phyloP scores from a whole-genome alignment of 1,284 basidiomycete species.

The Pseudomicrostroma phylloplanum region DNA sequence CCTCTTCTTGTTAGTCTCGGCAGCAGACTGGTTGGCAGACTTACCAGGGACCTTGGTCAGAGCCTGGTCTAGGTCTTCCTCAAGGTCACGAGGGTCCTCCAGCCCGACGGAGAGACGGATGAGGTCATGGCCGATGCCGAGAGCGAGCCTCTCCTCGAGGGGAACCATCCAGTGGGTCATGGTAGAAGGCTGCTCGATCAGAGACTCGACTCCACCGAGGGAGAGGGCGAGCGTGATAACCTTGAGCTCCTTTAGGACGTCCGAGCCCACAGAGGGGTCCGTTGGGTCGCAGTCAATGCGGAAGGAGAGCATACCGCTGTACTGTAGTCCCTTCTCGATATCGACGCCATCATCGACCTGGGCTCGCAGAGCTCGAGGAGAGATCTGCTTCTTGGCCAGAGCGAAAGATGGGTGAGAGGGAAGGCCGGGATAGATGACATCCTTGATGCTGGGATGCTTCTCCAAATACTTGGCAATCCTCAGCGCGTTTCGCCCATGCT shows the following conservation, averaged over 20 bases:
- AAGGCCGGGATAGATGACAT: slow-evolving; percentile 77
- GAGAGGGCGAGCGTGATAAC: slow-evolving; percentile 83
- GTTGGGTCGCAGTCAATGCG: slow-evolving; percentile 36
- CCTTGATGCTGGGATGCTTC: slow-evolving; percentile 58
- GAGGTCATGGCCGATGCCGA: slow-evolving; percentile 67
- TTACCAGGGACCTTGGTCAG: slow-evolving; percentile 50
- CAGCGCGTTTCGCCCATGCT: slow-evolving; percentile 78
- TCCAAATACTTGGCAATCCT: slow-evolving; percentile 66
- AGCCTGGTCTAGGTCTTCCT: slow-evolving; percentile 68
- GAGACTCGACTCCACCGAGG: slow-evolving; percentile 82
- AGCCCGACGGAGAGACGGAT: slow-evolving; percentile 79
- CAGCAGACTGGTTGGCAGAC: not conserved
- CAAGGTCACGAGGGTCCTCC: slow-evolving; percentile 77
- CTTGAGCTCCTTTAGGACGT: slow-evolving; percentile 64
- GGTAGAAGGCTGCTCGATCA: slow-evolving; percentile 62
- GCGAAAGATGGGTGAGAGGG: slow-evolving; percentile 36
- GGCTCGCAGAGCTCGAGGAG: slow-evolving; percentile 26
- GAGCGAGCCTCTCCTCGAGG: slow-evolving; percentile 55
- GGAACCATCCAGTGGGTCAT: slow-evolving; percentile 61
- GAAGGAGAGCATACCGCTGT: slow-evolving; percentile 56
- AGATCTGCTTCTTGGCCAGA: slow-evolving; percentile 32
- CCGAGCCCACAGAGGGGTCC: slow-evolving; percentile 56
- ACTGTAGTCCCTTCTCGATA: slow-evolving; percentile 25
- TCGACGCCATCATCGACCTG: slow-evolving; percentile 9
- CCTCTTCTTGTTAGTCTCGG: slow-evolving; percentile 1